Evolutionary conservation across 768 basidiomycete species (phyloP).

Genomic region (Candolleomyces eurysporus): DNA sequence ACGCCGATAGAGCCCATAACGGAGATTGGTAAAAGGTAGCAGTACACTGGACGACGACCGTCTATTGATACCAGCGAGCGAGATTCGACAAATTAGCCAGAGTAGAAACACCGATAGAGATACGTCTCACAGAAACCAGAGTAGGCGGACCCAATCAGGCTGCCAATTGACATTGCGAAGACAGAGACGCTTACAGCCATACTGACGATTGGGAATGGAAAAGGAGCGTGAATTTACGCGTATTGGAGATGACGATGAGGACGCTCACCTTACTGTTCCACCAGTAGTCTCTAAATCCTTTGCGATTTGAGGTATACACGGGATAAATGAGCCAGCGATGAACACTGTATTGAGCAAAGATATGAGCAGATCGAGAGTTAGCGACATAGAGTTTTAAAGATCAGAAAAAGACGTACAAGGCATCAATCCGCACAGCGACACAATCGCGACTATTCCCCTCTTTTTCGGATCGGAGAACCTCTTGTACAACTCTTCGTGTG

Average conservation of each 20-base stretch:
- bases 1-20: conserved; percentile 61
- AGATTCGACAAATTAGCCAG: neutral
- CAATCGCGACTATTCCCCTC: conserved; percentile 51
- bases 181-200: conserved; percentile 34
- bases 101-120: neutral
- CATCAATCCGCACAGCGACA: conserved; percentile 60
- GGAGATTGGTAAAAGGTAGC: conserved; percentile 57
- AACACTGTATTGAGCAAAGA: conserved; percentile 46
- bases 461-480: conserved; percentile 57
- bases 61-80: conserved; percentile 34
- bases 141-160: conserved; percentile 31
- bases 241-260: neutral
- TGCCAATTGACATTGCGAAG: conserved; percentile 29
- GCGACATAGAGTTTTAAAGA: neutral
- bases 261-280: conserved; percentile 51
- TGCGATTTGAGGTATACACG: conserved; percentile 72
- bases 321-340: conserved; percentile 65
- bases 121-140: conserved; percentile 35
- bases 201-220: conserved; percentile 13
- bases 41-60: conserved; percentile 61
- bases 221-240: neutral
- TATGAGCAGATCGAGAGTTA: neutral
- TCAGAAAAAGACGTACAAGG: conserved; percentile 42
- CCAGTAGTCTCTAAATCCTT: conserved; percentile 59
- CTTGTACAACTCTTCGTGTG: conserved; percentile 46